Evolutionary conservation across 2,329 filamentous ascomycete genomes (phyloP).

Genomic region (Talaromyces sp.): DNA sequence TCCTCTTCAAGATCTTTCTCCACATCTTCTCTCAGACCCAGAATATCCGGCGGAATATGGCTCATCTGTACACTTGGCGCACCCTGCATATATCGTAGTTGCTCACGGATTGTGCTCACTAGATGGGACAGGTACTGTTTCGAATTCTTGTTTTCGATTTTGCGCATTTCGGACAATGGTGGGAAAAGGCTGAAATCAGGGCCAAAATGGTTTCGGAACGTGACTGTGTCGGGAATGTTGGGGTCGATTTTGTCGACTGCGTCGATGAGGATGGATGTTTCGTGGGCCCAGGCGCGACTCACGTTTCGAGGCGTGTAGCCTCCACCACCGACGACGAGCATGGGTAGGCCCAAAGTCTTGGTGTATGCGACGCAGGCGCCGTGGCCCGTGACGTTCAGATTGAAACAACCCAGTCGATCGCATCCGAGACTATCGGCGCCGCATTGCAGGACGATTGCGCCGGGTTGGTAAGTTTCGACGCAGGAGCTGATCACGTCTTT

Average conservation of each 20-base stretch:
- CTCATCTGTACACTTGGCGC: conserved; percentile 85
- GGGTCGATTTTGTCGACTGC: conserved; percentile 66
- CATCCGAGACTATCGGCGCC: conserved; percentile 92
- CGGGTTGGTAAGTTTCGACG: conserved; percentile 78
- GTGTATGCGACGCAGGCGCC: conserved; percentile 86
- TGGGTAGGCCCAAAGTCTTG: conserved; percentile 73
- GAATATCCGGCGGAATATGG: conserved; percentile 72
- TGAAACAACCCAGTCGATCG: conserved; percentile 91
- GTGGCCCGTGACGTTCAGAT: conserved; percentile 91
- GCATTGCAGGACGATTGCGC: conserved; percentile 90
- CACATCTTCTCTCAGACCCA: conserved; percentile 50
- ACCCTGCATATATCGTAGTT: conserved; percentile 77
- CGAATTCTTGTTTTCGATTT: conserved; percentile 73
- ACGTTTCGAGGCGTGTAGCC: conserved; percentile 97
- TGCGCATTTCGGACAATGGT: conserved; percentile 67
- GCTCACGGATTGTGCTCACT: conserved; percentile 73
- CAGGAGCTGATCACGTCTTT: conserved; percentile 73
- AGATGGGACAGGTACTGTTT: conserved; percentile 71
- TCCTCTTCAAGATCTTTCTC: conserved; percentile 48
- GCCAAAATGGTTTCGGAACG: conserved; percentile 84
- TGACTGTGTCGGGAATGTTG: conserved; percentile 72
- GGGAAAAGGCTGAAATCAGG: conserved; percentile 86
- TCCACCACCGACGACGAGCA: conserved; percentile 88
- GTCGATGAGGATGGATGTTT: conserved; percentile 84
- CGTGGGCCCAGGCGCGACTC: conserved; percentile 92